Conservation (phyloP, 371 early-diverging fungal species). For the Funneliformis caledonium region DNA sequence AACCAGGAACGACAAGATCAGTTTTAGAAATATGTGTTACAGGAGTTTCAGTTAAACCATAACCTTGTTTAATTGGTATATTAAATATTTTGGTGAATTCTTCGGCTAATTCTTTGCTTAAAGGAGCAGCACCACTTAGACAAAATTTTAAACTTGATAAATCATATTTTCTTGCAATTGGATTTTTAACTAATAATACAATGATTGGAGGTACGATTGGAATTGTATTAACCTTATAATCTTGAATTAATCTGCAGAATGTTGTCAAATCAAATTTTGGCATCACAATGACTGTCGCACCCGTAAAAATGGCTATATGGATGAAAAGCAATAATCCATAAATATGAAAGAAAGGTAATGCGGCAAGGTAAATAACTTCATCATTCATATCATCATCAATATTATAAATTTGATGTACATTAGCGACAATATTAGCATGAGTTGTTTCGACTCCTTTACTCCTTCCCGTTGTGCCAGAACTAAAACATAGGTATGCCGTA, state of each 20-base stretch:
- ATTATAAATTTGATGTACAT: slow-evolving; percentile 63
- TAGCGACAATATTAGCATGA: slow-evolving; percentile 78
- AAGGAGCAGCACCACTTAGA: slow-evolving; percentile 83
- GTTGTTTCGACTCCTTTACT: slow-evolving; percentile 84
- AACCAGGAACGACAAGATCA: slow-evolving; percentile 8
- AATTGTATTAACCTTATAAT: slow-evolving; percentile 67
- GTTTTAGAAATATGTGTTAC: slow-evolving; percentile 1
- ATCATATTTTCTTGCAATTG: slow-evolving; percentile 71
- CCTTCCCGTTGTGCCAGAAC: slow-evolving; percentile 80
- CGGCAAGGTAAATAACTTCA: slow-evolving; percentile 13
- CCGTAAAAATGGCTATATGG: slow-evolving; percentile 43
- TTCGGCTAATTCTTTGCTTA: slow-evolving; percentile 57
- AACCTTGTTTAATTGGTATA: slow-evolving; percentile 36
- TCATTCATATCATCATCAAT: slow-evolving; percentile 37
- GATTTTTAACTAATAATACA: slow-evolving; percentile 60
- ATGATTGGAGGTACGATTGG: slow-evolving; percentile 83
- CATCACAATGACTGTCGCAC: slow-evolving; percentile 54
- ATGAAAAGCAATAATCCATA: slow-evolving; percentile 64
- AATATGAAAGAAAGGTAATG: slow-evolving; percentile 85
- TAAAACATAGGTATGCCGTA: slow-evolving; percentile 75
- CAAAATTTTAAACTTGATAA: slow-evolving; percentile 63
- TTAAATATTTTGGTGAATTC: not conserved
- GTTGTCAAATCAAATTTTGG: slow-evolving; percentile 61
- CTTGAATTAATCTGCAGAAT: slow-evolving; percentile 65
- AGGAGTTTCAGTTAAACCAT: slow-evolving; percentile 43